Percentiles rank a stretch among this genome's conserved stretches.
phyloP scores from a whole-genome alignment of 345 rosid species.

The Lepidium sativum region DNA sequence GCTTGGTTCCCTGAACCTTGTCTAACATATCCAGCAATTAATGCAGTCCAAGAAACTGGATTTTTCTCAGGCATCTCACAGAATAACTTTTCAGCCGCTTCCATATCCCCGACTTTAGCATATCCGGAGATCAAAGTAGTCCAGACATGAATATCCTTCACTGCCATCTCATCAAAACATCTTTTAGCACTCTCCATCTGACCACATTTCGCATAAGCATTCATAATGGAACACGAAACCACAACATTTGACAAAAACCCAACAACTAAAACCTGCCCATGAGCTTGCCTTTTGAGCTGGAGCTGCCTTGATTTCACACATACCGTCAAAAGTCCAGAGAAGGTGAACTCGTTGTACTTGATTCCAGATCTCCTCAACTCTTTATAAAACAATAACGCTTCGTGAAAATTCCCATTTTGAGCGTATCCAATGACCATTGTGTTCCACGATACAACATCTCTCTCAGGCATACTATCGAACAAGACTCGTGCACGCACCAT shows the following conservation, averaged over 20 bases:
- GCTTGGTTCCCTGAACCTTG: slow-evolving; percentile 44
- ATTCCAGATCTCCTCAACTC: slow-evolving; percentile 46
- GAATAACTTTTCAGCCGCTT: slow-evolving; percentile 46
- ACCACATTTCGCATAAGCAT: slow-evolving; percentile 62
- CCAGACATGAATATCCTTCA: slow-evolving; percentile 60
- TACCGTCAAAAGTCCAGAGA: slow-evolving; percentile 52
- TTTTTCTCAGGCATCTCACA: slow-evolving; percentile 57
- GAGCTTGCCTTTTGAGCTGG: slow-evolving; percentile 51
- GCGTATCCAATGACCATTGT: slow-evolving; percentile 70
- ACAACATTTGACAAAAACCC: slow-evolving; percentile 56
- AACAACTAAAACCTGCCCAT: slow-evolving; percentile 61
- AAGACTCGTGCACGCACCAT: slow-evolving; percentile 42
- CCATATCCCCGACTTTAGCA: slow-evolving; percentile 55
- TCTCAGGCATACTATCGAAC: slow-evolving; percentile 65
- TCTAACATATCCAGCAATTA: slow-evolving; percentile 70
- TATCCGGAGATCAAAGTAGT: slow-evolving; percentile 69
- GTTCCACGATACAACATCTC: slow-evolving; percentile 73
- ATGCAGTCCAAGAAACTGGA: slow-evolving; percentile 64
- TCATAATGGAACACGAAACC: slow-evolving; percentile 43
- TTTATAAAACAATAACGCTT: slow-evolving; percentile 44
- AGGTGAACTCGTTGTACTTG: slow-evolving; percentile 53
- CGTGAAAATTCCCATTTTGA: slow-evolving; percentile 27
- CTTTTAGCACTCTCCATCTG: slow-evolving; percentile 47
- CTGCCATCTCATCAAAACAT: slow-evolving; percentile 56
- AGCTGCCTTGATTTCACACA: slow-evolving; percentile 47